These are phyloP conservation scores for Arachis hypogaea DNA, from an alignment of 306 rosid species.

Conservation along the genomic window DNA sequence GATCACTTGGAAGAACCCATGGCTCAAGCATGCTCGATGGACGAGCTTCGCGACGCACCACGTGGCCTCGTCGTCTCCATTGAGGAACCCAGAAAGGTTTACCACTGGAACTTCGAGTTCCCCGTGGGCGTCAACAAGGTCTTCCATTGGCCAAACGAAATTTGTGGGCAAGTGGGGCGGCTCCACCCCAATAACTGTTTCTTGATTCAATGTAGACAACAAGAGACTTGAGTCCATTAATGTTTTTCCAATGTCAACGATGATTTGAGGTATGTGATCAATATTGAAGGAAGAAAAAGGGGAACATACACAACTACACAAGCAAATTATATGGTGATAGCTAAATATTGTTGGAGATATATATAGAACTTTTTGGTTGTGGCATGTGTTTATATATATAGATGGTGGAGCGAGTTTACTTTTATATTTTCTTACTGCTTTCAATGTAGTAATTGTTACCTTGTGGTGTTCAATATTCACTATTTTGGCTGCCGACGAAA, in stretches of 20 bases:
- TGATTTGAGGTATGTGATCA: background rate
- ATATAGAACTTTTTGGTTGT: background rate
- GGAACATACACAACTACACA: background rate
- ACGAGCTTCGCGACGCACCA: slow-evolving; percentile 46
- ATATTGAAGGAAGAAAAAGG: background rate
- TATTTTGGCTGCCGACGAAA: too few species aligned
- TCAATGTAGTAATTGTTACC: too few species aligned
- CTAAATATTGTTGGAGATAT: background rate
- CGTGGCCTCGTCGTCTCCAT: slow-evolving; percentile 53
- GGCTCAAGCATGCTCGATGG: slow-evolving; percentile 53
- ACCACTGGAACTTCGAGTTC: slow-evolving; percentile 58
- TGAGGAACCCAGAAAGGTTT: slow-evolving; percentile 62
- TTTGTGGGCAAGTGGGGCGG: slow-evolving; percentile 43
- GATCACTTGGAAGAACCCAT: slow-evolving; percentile 78
- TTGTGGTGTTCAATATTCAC: too few species aligned
- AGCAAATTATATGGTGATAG: background rate
- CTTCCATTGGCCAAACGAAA: slow-evolving; percentile 66
- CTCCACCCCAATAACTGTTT: slow-evolving; percentile 26
- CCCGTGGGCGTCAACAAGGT: slow-evolving; percentile 44
- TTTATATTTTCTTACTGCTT: too few species aligned
- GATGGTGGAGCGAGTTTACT: background rate
- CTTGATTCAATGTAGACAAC: slow-evolving; percentile 12
- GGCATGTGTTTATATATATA: slow-evolving; percentile 16
- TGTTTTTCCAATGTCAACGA: background rate
- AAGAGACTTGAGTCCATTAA: slow-evolving; percentile 41